Evolutionary conservation across 768 basidiomycete species (phyloP).

Genomic region (Hericium alpestre): DNA sequence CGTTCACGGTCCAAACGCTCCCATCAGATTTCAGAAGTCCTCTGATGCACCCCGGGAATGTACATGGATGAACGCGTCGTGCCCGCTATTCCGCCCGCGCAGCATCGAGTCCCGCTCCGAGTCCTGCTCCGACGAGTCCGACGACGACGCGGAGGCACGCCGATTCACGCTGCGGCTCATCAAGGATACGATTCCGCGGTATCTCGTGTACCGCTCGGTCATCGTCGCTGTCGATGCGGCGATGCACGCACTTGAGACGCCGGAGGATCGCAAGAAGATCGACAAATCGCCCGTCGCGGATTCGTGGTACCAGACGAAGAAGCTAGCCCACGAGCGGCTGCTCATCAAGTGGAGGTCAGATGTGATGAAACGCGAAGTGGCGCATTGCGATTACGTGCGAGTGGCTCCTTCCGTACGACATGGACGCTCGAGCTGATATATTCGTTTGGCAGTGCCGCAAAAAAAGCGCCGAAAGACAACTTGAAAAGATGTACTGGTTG

Average conservation of each 20-base stretch:
- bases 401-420: too few species aligned
- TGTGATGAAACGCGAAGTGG: slow-evolving; percentile 20
- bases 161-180: slow-evolving; percentile 11
- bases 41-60: neutral
- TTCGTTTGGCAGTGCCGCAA: slow-evolving; percentile 23
- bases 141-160: neutral
- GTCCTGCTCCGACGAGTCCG: neutral
- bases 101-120: neutral
- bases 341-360: slow-evolving; percentile 16
- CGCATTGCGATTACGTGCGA: slow-evolving; percentile 25
- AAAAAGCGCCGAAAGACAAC: slow-evolving; percentile 22
- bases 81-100: neutral
- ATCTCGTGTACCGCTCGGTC: slow-evolving; percentile 30
- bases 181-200: slow-evolving; percentile 20
- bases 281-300: slow-evolving; percentile 16
- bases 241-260: slow-evolving; percentile 17
- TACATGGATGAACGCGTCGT: slow-evolving; percentile 2
- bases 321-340: slow-evolving; percentile 20
- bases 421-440: too few species aligned
- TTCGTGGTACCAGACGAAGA: slow-evolving; percentile 18
- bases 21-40: slow-evolving; percentile 1
- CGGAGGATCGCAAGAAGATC: slow-evolving; percentile 12
- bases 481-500: slow-evolving; percentile 27
- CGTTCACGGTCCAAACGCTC: neutral
- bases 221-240: slow-evolving; percentile 21